Percentiles rank a stretch among this genome's conserved stretches.
Conservation (phyloP, 2,329 filamentous ascomycete species). For the Aaosphaeria arxii region DNA sequence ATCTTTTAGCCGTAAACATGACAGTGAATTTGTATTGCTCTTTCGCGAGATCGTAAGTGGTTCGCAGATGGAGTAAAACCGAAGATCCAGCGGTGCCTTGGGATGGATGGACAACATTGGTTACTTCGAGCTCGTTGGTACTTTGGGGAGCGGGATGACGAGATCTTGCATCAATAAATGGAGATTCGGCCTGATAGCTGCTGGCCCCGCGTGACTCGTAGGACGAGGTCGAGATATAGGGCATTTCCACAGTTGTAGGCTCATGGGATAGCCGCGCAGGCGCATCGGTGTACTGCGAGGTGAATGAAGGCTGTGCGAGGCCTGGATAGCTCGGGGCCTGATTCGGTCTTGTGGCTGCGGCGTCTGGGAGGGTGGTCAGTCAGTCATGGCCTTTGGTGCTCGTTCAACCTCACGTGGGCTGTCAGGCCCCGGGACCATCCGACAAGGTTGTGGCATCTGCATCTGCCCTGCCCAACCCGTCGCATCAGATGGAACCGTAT, state of each 20-base stretch:
- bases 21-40: slow-evolving; percentile 58
- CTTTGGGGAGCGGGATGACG: slow-evolving; percentile 52
- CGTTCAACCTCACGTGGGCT: too few species aligned
- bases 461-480: slow-evolving; percentile 31
- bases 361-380: slow-evolving; percentile 50
- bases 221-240: slow-evolving; percentile 46
- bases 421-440: slow-evolving; percentile 23
- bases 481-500: slow-evolving; percentile 36
- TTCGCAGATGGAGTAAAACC: slow-evolving; percentile 70
- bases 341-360: slow-evolving; percentile 60
- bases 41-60: slow-evolving; percentile 69
- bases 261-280: slow-evolving; percentile 51
- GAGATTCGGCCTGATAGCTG: slow-evolving; percentile 47
- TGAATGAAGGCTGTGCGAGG: slow-evolving; percentile 50
- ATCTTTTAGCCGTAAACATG: slow-evolving; percentile 75
- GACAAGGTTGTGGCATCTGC: slow-evolving; percentile 26
- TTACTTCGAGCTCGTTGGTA: slow-evolving; percentile 54
- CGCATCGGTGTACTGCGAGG: slow-evolving; percentile 48
- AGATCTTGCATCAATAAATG: slow-evolving; percentile 56
- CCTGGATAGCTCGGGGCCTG: slow-evolving; percentile 51
- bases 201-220: slow-evolving; percentile 46
- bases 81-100: slow-evolving; percentile 68
- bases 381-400: slow-evolving; percentile 37
- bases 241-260: slow-evolving; percentile 43
- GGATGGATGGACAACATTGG: slow-evolving; percentile 61